phyloP scores from a whole-genome alignment of 805 yeast species.

The Yamadazyma endophytica region DNA sequence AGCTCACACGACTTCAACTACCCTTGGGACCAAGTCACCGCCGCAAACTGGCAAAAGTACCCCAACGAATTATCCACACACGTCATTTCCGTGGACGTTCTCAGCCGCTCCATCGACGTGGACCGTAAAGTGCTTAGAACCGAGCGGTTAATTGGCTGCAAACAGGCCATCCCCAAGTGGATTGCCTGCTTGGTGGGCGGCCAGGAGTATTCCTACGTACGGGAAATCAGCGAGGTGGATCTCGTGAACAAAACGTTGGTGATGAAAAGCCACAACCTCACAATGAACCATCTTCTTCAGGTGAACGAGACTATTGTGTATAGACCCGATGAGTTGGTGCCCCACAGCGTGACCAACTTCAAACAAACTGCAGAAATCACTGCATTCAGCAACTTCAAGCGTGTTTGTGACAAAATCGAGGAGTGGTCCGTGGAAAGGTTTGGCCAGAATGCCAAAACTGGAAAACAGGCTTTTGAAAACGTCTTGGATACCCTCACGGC shows the following conservation, averaged over 20 bases:
- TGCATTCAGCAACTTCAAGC: slow-evolving; percentile 69
- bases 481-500: slow-evolving; percentile 56
- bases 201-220: slow-evolving; percentile 66
- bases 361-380: slow-evolving; percentile 83
- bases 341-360: slow-evolving; percentile 54
- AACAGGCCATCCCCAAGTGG: slow-evolving; percentile 86
- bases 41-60: slow-evolving; percentile 95
- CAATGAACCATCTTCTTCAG: slow-evolving; percentile 67
- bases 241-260: slow-evolving; percentile 57
- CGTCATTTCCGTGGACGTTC: slow-evolving; percentile 88
- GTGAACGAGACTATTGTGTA: slow-evolving; percentile 89
- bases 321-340: slow-evolving; percentile 58
- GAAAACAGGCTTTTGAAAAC: slow-evolving; percentile 78
- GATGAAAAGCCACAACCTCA: slow-evolving; percentile 82
- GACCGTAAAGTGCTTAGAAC: slow-evolving; percentile 54
- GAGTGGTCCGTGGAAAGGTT: slow-evolving; percentile 91
- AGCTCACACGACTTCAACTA: slow-evolving; percentile 69
- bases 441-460: slow-evolving; percentile 79
- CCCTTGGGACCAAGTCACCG: slow-evolving; percentile 91
- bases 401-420: slow-evolving; percentile 77
- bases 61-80: slow-evolving; percentile 94
- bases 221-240: slow-evolving; percentile 88
- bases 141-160: slow-evolving; percentile 84
- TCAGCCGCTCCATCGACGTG: slow-evolving; percentile 64
- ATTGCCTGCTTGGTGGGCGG: slow-evolving; percentile 69